Percentiles rank a stretch among this genome's conserved stretches.
These are phyloP conservation scores for Xanthoceras sorbifolium DNA, from an alignment of 345 rosid genomes.

Conservation along the genomic window DNA sequence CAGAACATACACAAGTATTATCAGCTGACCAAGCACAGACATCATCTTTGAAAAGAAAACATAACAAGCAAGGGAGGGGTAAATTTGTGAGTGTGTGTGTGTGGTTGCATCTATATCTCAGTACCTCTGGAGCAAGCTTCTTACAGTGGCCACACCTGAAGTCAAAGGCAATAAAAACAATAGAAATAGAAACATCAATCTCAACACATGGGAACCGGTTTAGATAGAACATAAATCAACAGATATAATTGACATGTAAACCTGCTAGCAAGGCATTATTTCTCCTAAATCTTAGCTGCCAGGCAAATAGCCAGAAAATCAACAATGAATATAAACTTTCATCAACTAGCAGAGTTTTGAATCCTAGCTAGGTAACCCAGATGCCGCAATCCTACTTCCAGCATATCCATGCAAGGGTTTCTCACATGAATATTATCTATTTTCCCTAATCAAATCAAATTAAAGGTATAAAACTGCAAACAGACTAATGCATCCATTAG, in stretches of 20 bases:
- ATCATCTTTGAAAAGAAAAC: neutral
- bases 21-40: neutral
- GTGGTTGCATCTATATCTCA: neutral
- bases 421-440: no score
- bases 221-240: neutral
- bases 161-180: neutral
- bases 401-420: no score
- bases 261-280: neutral
- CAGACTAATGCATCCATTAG: no score
- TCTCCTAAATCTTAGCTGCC: neutral
- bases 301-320: neutral
- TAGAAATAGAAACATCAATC: neutral
- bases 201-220: neutral
- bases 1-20: neutral
- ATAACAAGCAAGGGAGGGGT: neutral
- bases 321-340: no score
- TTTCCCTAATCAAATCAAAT: no score
- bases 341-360: no score
- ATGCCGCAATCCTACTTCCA: no score
- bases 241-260: neutral
- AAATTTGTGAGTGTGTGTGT: neutral
- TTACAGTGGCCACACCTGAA: conserved; percentile 97
- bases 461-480: no score
- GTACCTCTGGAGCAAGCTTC: conserved; percentile 94
- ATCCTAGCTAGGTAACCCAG: no score